phyloP scores from a whole-genome alignment of 352 stramenopile genomes.

The Pythium coloratum region DNA sequence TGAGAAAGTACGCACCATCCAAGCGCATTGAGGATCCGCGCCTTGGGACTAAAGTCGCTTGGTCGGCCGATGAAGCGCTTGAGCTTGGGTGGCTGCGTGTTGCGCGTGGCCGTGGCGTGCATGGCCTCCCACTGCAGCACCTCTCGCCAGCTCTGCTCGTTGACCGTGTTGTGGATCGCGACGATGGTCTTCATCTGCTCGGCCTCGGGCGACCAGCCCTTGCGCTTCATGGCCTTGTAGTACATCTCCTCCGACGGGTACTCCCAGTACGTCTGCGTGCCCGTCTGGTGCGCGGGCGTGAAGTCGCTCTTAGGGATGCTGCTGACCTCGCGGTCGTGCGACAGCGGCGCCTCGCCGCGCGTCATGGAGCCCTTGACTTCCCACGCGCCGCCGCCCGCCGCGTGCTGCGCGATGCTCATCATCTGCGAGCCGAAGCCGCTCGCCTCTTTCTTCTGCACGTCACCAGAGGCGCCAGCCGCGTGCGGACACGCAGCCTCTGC shows the following conservation, averaged over 20 bases:
- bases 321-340: conserved; percentile 85
- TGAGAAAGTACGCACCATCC: conserved; percentile 47
- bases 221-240: conserved; percentile 97
- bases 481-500: conserved; percentile 12
- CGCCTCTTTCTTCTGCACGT: conserved; percentile 13
- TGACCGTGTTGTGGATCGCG: conserved; percentile 98
- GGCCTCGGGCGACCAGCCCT: conserved; percentile 91
- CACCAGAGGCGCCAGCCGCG: not conserved
- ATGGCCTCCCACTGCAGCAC: conserved; percentile 92
- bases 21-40: conserved; percentile 86
- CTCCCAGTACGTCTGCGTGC: conserved; percentile 85
- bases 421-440: conserved; percentile 62
- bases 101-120: conserved; percentile 8
- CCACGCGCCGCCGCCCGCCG: conserved; percentile 31
- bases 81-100: conserved; percentile 74
- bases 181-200: conserved; percentile 95
- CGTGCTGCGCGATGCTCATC: conserved; percentile 49
- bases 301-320: conserved; percentile 95
- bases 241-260: conserved; percentile 98
- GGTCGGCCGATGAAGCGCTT: conserved; percentile 95
- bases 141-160: conserved; percentile 95
- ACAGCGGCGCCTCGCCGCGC: conserved; percentile 35
- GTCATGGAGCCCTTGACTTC: conserved; percentile 24
- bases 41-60: conserved; percentile 94
- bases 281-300: conserved; percentile 63